Evolutionary conservation across 495 filamentous ascomycete species (phyloP), one percentile per base, ranked within the genome.

Genomic region (Aspergillus hancockii): DNA sequence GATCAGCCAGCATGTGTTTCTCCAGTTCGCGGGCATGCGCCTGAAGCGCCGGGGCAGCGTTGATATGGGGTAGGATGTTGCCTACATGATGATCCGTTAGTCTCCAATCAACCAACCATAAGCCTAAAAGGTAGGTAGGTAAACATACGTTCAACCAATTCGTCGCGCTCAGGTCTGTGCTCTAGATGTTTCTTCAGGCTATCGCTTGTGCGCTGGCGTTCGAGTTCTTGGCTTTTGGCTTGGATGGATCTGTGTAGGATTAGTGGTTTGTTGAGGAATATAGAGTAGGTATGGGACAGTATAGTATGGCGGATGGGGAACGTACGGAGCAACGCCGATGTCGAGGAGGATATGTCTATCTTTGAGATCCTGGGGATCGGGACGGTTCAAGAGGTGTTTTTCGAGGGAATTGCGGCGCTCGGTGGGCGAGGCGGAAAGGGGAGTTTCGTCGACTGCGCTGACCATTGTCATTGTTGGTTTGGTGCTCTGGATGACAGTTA

Each of bases 341-440:
- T 90, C 83, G n/a, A 88, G 76, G 45, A 91, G 71, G 62, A 91
- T 91, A 63, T 91, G 84, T 51, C 84, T 73, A 59, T 90, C 81
- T 73, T 89, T 90, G 52, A 97, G 85, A 59, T 96, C 91, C 67
- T 92, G 78, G 43, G 84, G 79, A 21, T 92, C 89, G 12, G 92
- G 92, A 38, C 92, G 88, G 56, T 83, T 84, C 67, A 88, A 84
- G 57, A 96, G 82, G 66, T 93, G 90, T 65, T 89, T 90, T 75
- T 94, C 91, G 31, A 97, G 85, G n/a, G 89, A 92, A 77, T 95
- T 88, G 73, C 90, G 90, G 64, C 92, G 88, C 63, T 86, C 86
- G 59, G 82, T 76, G 54, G 89, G 84, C n/a, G 89, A 87, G 41
- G 63, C 63, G 18, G 64, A 55, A 58, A 76, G 65, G 45, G 77